Evolutionary conservation across 2,329 filamentous ascomycete species (phyloP).

Genomic region (Drechslerella dactyloides): DNA sequence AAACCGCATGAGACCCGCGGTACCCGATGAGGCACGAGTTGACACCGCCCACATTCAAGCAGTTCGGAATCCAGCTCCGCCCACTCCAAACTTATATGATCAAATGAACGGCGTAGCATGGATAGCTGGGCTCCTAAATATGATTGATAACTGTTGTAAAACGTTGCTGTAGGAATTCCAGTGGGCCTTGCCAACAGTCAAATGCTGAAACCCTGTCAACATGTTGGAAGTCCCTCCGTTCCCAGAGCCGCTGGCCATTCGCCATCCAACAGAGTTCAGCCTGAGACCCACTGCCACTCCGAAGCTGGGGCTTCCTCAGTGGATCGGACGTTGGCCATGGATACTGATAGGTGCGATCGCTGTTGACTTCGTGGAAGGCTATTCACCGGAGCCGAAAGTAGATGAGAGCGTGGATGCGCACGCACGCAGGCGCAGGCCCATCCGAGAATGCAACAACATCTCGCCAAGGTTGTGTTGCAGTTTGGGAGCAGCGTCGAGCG

Average conservation of each 20-base stretch:
- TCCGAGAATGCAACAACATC: neutral
- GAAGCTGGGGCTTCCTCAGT: neutral
- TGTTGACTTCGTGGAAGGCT: no score
- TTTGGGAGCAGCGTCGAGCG: neutral
- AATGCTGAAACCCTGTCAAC: conserved; percentile 36
- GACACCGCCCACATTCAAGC: neutral
- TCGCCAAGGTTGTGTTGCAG: conserved; percentile 2
- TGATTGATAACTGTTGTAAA: neutral
- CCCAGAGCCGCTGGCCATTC: conserved; percentile 31
- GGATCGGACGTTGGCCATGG: neutral
- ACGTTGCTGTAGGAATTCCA: neutral
- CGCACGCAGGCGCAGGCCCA: no score
- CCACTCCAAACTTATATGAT: neutral
- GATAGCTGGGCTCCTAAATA: neutral
- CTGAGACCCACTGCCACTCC: neutral
- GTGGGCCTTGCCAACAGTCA: neutral
- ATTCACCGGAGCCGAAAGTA: neutral
- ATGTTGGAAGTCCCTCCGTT: conserved; percentile 33
- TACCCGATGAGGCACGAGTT: neutral
- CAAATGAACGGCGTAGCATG: neutral
- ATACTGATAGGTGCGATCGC: no score
- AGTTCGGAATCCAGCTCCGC: neutral
- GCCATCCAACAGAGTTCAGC: conserved; percentile 16
- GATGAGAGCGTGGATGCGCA: neutral
- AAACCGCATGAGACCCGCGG: neutral